Base-by-base conservation (phyloP, 2,329 filamentous ascomycete genomes). In the Orbilia javanica region DNA sequence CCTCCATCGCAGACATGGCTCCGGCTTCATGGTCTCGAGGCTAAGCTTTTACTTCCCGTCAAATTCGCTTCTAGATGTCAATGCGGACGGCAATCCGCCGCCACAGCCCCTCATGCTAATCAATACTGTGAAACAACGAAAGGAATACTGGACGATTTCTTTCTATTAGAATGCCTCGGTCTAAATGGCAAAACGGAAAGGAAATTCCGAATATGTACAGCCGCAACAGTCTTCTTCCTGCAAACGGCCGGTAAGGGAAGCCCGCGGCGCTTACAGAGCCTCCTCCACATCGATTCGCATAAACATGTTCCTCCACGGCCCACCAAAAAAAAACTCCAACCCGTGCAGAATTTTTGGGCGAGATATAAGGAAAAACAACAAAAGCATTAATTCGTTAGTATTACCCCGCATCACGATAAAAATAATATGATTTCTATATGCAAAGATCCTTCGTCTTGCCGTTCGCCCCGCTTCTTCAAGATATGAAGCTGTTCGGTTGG, bases 401-500 rank as follows among this genome's bases (percentile, higher is more conserved):
- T 52, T 57, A 68, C 66, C 70, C 63, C 67, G 46, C 67, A 71
- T 44, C 22, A 8, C 15, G 34, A 65, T 29, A 39, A 66, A 52
- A 60, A 42, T 15, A 52, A 52, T 15, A 52, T 25, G 22, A 20
- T 11, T 44, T 44, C 42, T 15, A 57, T 57, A 57, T 60, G 55
- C 55, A 60, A 13, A 22, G 52, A 25, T 46, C 31, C 48, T 62
- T 52, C 46, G 22, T 27, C 36, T 42, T 65, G 52, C 62, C 46
- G 64, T 29, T 15, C 25, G 42, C 39, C 53, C 63, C 55, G n/a
- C 50, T 46, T 64, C 22, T 71, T 77, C 66, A 77, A 25, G 73
- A 77, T 52, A 77, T 77, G 31, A 77, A 77, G 66, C 73, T 77
- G 20, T 77, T 77, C 66, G 73, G 73, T 67, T 77, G 60, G 60